These are phyloP conservation scores for Fusarium longipes DNA, from an alignment of 2,329 filamentous ascomycete genomes.

Conservation along the genomic window DNA sequence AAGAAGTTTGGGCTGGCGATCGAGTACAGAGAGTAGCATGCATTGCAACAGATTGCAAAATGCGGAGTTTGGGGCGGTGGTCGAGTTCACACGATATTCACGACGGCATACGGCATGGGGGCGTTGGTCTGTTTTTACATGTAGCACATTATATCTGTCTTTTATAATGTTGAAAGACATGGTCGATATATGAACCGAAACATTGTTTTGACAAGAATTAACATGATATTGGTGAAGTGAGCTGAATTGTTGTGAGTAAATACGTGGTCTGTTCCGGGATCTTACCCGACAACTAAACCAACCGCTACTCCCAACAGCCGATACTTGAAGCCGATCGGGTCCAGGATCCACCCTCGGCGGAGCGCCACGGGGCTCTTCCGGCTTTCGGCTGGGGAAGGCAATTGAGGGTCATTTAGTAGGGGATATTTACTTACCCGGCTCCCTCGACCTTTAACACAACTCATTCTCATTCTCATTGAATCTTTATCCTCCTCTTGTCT, in stretches of 20 bases:
- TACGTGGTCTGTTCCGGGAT: not conserved
- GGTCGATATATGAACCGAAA: conserved; percentile 4
- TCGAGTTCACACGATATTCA: conserved; percentile 20
- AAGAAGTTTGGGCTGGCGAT: conserved; percentile 64
- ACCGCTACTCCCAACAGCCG: conserved; percentile 34
- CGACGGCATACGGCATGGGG: conserved; percentile 26
- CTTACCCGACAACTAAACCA: conserved; percentile 21
- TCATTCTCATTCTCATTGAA: not conserved
- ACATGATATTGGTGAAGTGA: not conserved
- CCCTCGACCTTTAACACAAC: conserved; percentile 2
- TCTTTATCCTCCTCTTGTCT: conserved; percentile 3
- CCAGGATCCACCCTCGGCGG: conserved; percentile 34
- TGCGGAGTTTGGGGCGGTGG: conserved; percentile 25
- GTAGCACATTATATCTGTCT: not conserved
- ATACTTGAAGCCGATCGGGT: conserved; percentile 39
- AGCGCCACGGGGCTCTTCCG: conserved; percentile 29
- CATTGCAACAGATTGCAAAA: conserved; percentile 14
- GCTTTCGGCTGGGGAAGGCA: conserved; percentile 30
- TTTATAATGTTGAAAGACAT: not conserved
- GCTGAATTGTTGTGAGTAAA: not conserved
- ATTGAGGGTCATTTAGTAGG: conserved; percentile 1
- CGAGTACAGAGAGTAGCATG: conserved; percentile 54
- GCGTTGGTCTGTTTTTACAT: conserved; percentile 19
- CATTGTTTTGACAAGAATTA: not conserved
- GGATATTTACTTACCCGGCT: conserved; percentile 44